Base-by-base conservation (phyloP, 352 stramenopile species). In the Globisporangium cylindrosporum region DNA sequence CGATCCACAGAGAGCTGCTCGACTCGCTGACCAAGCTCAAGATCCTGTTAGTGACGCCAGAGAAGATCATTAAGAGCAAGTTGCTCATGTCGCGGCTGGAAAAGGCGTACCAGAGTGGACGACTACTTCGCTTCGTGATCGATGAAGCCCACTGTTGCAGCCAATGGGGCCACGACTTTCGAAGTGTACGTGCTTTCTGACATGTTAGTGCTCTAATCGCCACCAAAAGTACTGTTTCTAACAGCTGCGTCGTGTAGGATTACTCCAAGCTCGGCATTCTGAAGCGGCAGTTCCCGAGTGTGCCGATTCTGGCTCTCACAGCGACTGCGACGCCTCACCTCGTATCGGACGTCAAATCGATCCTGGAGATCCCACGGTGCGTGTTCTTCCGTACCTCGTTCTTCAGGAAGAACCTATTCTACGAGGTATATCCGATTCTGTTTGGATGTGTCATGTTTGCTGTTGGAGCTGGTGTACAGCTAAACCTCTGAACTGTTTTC, bases 241-340 rank as follows among this genome's bases (percentile, higher is more conserved):
- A 32, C 27, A 32, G 27, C 29, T 38, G 7, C 15, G 32, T 24
- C 5, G 20, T 75, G 57, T 71, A 88, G 73, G 94, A 98, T 66
- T 98, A 98, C 73, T 90, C 86, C 5, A 97, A 98, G 76, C 77
- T 98, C 14, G 89, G 91, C 1, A 91, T 97, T 49, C 60, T 98
- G 14, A 96, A 96, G 66, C 74, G 82, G 12, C 83, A 97, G 61
- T 98, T 98, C 73, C 91, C 93, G 6, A 83, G 56, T 7, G 80
- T 98, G n/a, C 93, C 93, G 0, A 84, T 98, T 3, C 68, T 98
- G 38, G 95, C 94, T 24, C 77, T 98, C 14, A 98, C 93, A 34
- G 91, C 92, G 20, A 97, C 91, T 0, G 90, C 89, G 15, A 95
- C 91, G 3, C 76, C 87, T 24, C 73, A 80, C 20, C 70, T 97